Evolutionary conservation across 192 early-diverging fungal species (phyloP).

Genomic region (Linnemannia schmuckeri): DNA sequence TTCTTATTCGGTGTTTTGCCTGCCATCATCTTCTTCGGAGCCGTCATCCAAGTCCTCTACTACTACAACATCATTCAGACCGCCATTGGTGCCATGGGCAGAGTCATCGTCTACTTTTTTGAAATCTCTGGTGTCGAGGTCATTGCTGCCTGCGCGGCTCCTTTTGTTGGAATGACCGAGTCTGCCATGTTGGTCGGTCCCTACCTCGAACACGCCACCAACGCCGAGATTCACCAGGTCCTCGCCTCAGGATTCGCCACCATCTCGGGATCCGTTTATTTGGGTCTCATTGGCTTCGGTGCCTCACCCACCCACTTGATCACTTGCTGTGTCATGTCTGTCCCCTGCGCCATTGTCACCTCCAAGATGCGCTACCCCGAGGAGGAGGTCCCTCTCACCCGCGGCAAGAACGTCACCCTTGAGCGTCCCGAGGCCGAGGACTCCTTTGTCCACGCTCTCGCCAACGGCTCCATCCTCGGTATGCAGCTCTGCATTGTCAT

Average conservation of each 20-base stretch:
- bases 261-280: conserved; percentile 85
- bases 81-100: conserved; percentile 75
- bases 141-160: conserved; percentile 86
- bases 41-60: conserved; percentile 87
- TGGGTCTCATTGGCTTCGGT: conserved; percentile 81
- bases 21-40: conserved; percentile 90
- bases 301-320: conserved; percentile 76
- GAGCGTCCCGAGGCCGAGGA: conserved; percentile 70
- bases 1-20: conserved; percentile 85
- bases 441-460: conserved; percentile 85
- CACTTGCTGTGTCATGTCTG: conserved; percentile 92
- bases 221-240: conserved; percentile 87
- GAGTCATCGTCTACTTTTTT: conserved; percentile 74
- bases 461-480: conserved; percentile 86
- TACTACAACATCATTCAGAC: conserved; percentile 89
- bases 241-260: conserved; percentile 94
- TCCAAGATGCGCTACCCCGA: conserved; percentile 92
- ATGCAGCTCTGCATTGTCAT: conserved; percentile 83
- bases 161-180: conserved; percentile 89
- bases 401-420: conserved; percentile 73
- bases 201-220: conserved; percentile 86
- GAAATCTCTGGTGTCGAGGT: conserved; percentile 87
- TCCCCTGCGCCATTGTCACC: conserved; percentile 85
- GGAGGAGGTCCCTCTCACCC: conserved; percentile 83
- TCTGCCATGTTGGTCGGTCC: conserved; percentile 85